Percentiles rank a stretch among this genome's conserved stretches.
phyloP scores from a whole-genome alignment of 2,329 filamentous ascomycete genomes.

The Fusarium stilboides region DNA sequence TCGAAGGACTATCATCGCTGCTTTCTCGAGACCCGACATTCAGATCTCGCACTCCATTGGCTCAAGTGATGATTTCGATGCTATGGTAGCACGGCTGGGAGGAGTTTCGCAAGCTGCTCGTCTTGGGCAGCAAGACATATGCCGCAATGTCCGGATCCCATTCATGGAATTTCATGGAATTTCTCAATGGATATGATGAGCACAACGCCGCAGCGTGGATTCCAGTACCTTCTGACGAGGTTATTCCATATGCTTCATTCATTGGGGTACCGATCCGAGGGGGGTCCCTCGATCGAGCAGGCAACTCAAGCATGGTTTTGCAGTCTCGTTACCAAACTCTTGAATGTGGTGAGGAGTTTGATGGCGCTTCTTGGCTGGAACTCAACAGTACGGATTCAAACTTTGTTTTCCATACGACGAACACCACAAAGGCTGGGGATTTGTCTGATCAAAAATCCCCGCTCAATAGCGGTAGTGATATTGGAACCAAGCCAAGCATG shows the following conservation, averaged over 20 bases:
- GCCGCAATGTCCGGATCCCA: neutral
- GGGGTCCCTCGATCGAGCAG: neutral
- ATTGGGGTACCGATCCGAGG: conserved; percentile 7
- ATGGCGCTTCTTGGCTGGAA: neutral
- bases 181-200: neutral
- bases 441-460: too few species aligned
- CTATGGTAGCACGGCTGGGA: rapidly evolving
- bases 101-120: neutral
- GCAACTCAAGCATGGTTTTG: conserved; percentile 12
- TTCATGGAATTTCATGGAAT: conserved; percentile 18
- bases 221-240: neutral
- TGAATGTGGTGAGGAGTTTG: neutral
- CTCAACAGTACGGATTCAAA: neutral
- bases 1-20: neutral
- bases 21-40: neutral
- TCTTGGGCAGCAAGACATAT: neutral
- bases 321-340: conserved; percentile 14
- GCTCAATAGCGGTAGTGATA: too few species aligned
- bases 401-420: too few species aligned
- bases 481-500: too few species aligned
- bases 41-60: neutral
- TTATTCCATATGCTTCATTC: conserved; percentile 3
- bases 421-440: too few species aligned
- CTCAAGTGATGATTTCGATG: neutral
- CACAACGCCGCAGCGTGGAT: neutral